phyloP scores from a whole-genome alignment of 129 eudicot genomes.

The Helianthus annuus region DNA sequence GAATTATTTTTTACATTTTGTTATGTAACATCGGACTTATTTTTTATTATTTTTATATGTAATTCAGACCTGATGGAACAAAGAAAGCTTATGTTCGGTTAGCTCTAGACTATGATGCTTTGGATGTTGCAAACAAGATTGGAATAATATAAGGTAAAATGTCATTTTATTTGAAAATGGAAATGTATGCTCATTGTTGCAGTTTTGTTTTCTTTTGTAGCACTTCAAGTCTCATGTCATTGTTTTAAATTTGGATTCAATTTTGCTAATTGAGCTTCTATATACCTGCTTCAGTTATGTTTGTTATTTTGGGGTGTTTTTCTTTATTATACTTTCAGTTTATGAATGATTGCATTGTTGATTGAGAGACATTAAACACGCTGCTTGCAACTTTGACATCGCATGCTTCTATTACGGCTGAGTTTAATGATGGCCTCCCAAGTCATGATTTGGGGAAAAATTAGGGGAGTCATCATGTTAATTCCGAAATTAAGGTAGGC shows the following conservation, averaged over 20 bases:
- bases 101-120: conserved; percentile 51
- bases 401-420: too few relatives aligned
- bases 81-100: conserved; percentile 51
- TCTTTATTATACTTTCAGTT: not conserved
- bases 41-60: not conserved
- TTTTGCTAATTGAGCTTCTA: not conserved
- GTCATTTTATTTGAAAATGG: not conserved
- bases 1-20: not conserved
- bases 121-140: conserved; percentile 51
- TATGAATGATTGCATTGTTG: not conserved
- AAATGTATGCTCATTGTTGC: conserved; percentile 16
- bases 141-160: conserved; percentile 32
- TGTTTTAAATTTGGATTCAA: not conserved
- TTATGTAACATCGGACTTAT: not conserved
- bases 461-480: too few relatives aligned
- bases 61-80: conserved; percentile 52
- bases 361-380: too few relatives aligned
- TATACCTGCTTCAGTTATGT: not conserved
- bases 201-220: not conserved
- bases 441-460: too few relatives aligned
- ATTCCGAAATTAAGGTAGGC: too few relatives aligned
- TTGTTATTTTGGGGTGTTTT: not conserved
- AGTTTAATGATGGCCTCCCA: too few relatives aligned
- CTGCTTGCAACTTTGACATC: too few relatives aligned
- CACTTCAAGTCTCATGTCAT: not conserved